phyloP scores from a whole-genome alignment of 805 yeast genomes.

The Scheffersomyces lignosus region DNA sequence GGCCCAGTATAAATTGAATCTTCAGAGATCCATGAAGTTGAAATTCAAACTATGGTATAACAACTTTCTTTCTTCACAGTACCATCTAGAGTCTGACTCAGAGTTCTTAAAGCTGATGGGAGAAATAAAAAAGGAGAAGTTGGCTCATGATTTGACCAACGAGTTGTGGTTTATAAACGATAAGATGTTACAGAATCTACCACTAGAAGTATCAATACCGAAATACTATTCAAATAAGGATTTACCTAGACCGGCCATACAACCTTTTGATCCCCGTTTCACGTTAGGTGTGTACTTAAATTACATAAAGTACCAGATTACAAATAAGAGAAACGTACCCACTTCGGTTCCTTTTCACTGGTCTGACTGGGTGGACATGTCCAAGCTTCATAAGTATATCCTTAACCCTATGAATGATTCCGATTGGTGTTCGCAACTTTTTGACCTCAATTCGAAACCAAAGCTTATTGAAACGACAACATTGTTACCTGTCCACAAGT shows the following conservation, averaged over 20 bases:
- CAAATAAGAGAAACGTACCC: conserved; percentile 1
- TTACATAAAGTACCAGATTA: conserved; percentile 8
- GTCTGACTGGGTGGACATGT: conserved; percentile 57
- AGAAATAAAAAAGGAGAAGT: conserved; percentile 11
- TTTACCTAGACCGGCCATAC: conserved; percentile 18
- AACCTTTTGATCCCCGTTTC: conserved; percentile 33
- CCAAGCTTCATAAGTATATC: conserved; percentile 33
- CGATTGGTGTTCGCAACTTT: conserved; percentile 20
- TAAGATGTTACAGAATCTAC: conserved; percentile 4
- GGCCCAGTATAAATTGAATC: conserved; percentile 10
- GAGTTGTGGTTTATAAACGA: conserved; percentile 26
- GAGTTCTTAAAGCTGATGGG: conserved; percentile 10
- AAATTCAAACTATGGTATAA: conserved; percentile 16
- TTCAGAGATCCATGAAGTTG: conserved; percentile 15
- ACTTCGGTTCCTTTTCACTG: conserved; percentile 42
- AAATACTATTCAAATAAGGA: conserved; percentile 7
- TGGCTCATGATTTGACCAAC: conserved; percentile 10
- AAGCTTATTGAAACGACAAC: conserved; percentile 7
- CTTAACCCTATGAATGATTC: conserved; percentile 5
- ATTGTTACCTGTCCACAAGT: conserved; percentile 9
- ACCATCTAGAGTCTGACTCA: conserved; percentile 14
- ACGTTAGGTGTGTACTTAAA: conserved; percentile 25
- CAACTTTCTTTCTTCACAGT: conserved; percentile 17
- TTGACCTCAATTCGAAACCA: conserved; percentile 14
- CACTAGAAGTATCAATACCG: conserved; percentile 18